A percentile compares a stretch with the other conserved stretches of the same genome.
phyloP scores from a whole-genome alignment of 306 rosid species.

The Acacia melanoxylon region DNA sequence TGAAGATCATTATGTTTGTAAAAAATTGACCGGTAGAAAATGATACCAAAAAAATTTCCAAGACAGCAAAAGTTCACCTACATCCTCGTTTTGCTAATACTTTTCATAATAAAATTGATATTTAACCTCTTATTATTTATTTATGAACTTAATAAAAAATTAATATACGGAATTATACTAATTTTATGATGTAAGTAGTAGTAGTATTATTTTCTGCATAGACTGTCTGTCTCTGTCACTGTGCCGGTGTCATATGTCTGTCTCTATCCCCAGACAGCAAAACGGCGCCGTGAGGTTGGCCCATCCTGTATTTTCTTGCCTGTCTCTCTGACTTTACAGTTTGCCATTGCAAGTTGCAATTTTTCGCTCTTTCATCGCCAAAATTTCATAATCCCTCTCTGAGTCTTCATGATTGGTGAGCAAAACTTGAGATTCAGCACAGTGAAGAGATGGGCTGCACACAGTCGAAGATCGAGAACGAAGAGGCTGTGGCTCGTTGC shows the following conservation, averaged over 20 bases:
- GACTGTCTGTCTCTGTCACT: background rate
- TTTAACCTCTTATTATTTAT: background rate
- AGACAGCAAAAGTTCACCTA: too few species aligned
- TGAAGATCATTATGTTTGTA: too few species aligned
- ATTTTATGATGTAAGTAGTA: background rate
- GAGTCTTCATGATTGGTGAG: background rate
- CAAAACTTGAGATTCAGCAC: background rate
- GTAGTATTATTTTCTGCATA: background rate
- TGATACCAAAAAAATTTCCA: too few species aligned
- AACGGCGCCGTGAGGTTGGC: background rate
- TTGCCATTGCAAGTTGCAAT: background rate
- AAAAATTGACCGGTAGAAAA: too few species aligned
- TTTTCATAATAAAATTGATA: too few species aligned
- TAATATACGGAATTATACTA: background rate
- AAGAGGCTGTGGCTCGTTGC: slow-evolving; percentile 85
- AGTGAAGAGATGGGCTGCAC: slow-evolving; percentile 72
- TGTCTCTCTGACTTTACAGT: background rate
- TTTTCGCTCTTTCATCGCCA: background rate
- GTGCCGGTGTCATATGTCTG: background rate
- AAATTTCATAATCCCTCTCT: background rate
- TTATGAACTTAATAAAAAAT: background rate
- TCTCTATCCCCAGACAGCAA: background rate
- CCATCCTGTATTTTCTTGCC: background rate
- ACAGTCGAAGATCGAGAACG: slow-evolving; percentile 97
- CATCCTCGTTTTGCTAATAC: too few species aligned